Base-by-base conservation (phyloP, 2,329 filamentous ascomycete genomes). In the Xylaria arbuscula region DNA sequence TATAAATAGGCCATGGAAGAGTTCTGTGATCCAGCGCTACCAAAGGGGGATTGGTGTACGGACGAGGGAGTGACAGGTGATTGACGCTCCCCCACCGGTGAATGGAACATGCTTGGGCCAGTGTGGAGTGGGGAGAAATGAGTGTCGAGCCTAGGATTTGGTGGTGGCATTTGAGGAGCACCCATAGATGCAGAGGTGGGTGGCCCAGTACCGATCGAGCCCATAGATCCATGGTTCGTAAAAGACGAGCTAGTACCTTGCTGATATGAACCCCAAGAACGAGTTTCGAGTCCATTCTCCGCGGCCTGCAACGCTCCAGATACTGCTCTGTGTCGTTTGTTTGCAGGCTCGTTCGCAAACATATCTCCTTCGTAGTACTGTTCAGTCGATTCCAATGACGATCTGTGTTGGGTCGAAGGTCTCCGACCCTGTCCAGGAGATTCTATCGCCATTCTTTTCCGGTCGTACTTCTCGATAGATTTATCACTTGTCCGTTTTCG, bases 401-500 rank as follows among this genome's bases (percentile, higher is more conserved):
- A 66, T 15, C 75, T 70, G 57, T 76, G 76, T 47, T 75, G 75
- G 13, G 70, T 48, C 57, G 70, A 65, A 54, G 65, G 58, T 54
- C 71, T 54, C 38, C 67, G 67, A 6, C 67, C 61, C 62, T 72
- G 68, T 38, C 42, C 61, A 7, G 62, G 64, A 22, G 70, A 62
- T 24, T 71, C 68, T 50, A 67, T 62, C 1, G 70, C 64, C 45
- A 71, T 34, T 36, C 67, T 66, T 36, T 71, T 70, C n/a, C 70
- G 59, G 13, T 73, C 75, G 19, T 73, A 72, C 55, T 72, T 72
- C 24, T 76, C 73, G 15, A 73, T 72, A 19, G 73, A 72, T 10
- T 74, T 73, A 34, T 75, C 59, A 64, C 78, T 84, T 34, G 66
- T 63, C 34, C 83, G 80, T 75, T 85, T 87, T 65, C 83, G 80